These are phyloP conservation scores for Harrya chromipes DNA, from an alignment of 768 basidiomycete genomes.

Conservation along the genomic window DNA sequence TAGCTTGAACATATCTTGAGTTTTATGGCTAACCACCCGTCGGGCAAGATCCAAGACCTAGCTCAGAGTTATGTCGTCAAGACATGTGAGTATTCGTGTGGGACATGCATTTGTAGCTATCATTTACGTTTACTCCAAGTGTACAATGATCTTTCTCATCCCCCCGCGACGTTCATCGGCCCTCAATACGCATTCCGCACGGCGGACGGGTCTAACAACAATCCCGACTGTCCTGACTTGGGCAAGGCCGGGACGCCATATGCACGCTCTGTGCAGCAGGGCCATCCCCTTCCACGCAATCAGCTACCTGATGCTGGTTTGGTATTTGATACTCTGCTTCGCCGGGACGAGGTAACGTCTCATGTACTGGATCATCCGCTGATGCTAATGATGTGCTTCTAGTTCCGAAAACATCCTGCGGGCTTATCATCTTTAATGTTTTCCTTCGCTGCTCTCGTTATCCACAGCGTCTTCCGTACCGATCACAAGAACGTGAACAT, in stretches of 20 bases:
- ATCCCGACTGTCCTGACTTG: conserved; percentile 61
- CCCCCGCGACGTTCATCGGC: conserved; percentile 67
- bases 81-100: conserved; percentile 45
- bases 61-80: conserved; percentile 42
- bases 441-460: conserved; percentile 77
- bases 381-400: background rate
- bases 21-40: conserved; percentile 57
- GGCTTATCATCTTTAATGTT: conserved; percentile 82
- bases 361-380: background rate
- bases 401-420: conserved; percentile 76
- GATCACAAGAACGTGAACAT: conserved; percentile 60
- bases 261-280: conserved; percentile 77
- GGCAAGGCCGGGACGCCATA: conserved; percentile 80
- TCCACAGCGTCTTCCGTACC: conserved; percentile 87
- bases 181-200: conserved; percentile 61
- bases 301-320: conserved; percentile 78
- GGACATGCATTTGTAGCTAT: background rate
- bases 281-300: conserved; percentile 58
- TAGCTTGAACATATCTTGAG: conserved; percentile 72
- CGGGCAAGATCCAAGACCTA: conserved; percentile 41
- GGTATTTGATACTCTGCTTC: conserved; percentile 76
- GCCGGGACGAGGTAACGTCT: conserved; percentile 56
- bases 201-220: conserved; percentile 80
- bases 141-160: conserved; percentile 81
- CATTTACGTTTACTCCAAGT: conserved; percentile 39